Percentiles rank a stretch among this genome's conserved stretches.
These are phyloP conservation scores for Crithidia mellificae DNA, from an alignment of 208 protist species.

Conservation along the genomic window DNA sequence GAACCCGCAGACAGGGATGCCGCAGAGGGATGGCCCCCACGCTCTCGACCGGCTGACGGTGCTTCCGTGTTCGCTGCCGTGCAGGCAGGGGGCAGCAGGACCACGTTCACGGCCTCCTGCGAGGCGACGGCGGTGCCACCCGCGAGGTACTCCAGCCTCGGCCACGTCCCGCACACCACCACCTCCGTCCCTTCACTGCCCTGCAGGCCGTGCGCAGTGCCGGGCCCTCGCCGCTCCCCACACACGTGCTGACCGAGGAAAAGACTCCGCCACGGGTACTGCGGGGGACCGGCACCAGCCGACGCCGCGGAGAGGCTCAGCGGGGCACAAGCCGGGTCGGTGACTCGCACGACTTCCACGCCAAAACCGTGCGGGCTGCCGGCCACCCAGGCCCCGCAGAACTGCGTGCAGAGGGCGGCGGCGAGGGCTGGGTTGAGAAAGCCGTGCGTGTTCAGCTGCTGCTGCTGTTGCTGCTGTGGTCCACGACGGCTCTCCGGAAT, in stretches of 20 bases:
- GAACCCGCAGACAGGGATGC: too few species aligned
- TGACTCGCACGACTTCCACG: constrained; percentile 38
- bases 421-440: not conserved
- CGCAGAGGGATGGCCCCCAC: too few species aligned
- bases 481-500: constrained; percentile 5
- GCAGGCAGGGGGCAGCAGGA: constrained; percentile 36
- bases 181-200: constrained; percentile 50
- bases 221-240: constrained; percentile 44
- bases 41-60: not conserved
- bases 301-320: constrained; percentile 6
- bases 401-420: constrained; percentile 24
- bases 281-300: constrained; percentile 25
- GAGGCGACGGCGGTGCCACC: not conserved
- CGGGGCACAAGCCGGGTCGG: constrained; percentile 15
- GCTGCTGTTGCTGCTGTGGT: not conserved
- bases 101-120: constrained; percentile 28
- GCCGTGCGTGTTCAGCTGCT: not conserved
- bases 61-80: too few species aligned
- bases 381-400: constrained; percentile 61
- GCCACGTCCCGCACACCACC: constrained; percentile 63
- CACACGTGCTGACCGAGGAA: constrained; percentile 49
- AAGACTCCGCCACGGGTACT: constrained; percentile 44
- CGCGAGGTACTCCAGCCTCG: not conserved
- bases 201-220: constrained; percentile 27
- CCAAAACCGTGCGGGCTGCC: constrained; percentile 68